Evolutionary conservation across 163 green algal genomes (phyloP).

Genomic region (Volvox carteri): DNA sequence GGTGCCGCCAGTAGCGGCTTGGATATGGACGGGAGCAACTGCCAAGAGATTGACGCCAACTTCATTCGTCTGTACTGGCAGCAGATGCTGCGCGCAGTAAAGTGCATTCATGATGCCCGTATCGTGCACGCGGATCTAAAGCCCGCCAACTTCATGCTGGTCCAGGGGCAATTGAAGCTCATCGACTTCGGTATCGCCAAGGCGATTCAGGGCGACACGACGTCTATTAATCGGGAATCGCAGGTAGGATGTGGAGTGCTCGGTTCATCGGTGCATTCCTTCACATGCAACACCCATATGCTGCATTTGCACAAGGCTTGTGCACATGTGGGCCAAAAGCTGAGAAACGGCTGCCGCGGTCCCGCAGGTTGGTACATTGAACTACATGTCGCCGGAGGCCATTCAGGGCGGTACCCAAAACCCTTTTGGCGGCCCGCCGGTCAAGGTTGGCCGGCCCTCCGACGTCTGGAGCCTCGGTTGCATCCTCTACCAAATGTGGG

Average conservation of each 20-base stretch:
- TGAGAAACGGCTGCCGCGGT: no score
- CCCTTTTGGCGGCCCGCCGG: conserved; percentile 80
- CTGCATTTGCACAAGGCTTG: no score
- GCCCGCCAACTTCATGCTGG: conserved; percentile 95
- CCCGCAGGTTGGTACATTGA: conserved; percentile 94
- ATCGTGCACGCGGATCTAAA: conserved; percentile 97
- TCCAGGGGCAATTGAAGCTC: conserved; percentile 95
- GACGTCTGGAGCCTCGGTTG: conserved; percentile 98
- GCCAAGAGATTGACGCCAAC: conserved; percentile 80
- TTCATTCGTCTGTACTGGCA: conserved; percentile 98
- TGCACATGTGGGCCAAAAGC: no score
- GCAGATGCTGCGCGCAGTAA: conserved; percentile 94
- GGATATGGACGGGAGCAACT: neutral
- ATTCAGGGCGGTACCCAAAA: conserved; percentile 90
- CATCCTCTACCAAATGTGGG: conserved; percentile 98
- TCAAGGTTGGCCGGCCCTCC: conserved; percentile 90
- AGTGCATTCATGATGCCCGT: conserved; percentile 88
- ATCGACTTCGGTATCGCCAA: conserved; percentile 99
- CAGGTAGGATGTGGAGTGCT: no score
- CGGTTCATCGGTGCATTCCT: no score
- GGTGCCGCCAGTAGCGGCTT: neutral
- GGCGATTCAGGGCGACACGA: conserved; percentile 93
- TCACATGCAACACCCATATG: no score
- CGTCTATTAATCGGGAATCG: conserved; percentile 93
- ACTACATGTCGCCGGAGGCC: conserved; percentile 99